Percentiles rank a stretch among this genome's conserved stretches.
Conservation (phyloP, 768 basidiomycete genomes). For the Dentipellis fragilis region DNA sequence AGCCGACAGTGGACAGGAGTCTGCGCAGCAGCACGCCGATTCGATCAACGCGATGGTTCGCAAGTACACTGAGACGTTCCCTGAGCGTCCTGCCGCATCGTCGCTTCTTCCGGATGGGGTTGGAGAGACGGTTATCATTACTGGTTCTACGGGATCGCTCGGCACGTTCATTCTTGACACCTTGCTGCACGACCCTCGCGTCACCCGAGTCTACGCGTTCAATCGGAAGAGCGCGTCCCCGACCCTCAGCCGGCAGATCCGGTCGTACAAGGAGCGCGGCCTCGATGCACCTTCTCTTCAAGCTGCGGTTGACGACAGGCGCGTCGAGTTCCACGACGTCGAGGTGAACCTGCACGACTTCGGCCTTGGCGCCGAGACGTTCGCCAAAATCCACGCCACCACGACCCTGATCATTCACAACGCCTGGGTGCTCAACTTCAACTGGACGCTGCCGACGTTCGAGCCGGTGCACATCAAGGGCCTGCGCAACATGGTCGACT, state of each 20-base stretch:
- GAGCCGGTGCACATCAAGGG: conserved; percentile 10
- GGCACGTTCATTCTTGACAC: not conserved
- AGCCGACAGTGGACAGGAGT: conserved; percentile 1
- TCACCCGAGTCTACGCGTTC: not conserved
- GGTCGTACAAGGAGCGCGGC: not conserved
- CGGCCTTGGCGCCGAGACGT: not conserved
- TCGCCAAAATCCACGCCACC: conserved; percentile 1
- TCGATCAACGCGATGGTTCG: not conserved
- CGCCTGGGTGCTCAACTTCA: conserved; percentile 13
- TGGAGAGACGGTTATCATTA: not conserved
- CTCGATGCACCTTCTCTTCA: conserved; percentile 7
- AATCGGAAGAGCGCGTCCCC: not conserved
- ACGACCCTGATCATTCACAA: conserved; percentile 16
- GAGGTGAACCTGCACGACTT: conserved; percentile 3
- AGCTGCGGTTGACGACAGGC: conserved; percentile 14
- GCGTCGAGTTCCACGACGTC: conserved; percentile 3
- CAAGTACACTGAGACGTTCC: conserved; percentile 5
- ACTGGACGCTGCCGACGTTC: conserved; percentile 8
- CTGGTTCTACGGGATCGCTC: not conserved
- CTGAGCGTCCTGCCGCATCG: not conserved
- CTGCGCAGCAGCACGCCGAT: conserved; percentile 1
- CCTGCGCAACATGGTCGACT: conserved; percentile 10
- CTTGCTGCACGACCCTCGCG: not conserved
- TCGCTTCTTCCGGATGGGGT: not conserved
- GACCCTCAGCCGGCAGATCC: not conserved